Evolutionary conservation across 2,329 filamentous ascomycete genomes (phyloP).

Genomic region (Trichophyton verrucosum): DNA sequence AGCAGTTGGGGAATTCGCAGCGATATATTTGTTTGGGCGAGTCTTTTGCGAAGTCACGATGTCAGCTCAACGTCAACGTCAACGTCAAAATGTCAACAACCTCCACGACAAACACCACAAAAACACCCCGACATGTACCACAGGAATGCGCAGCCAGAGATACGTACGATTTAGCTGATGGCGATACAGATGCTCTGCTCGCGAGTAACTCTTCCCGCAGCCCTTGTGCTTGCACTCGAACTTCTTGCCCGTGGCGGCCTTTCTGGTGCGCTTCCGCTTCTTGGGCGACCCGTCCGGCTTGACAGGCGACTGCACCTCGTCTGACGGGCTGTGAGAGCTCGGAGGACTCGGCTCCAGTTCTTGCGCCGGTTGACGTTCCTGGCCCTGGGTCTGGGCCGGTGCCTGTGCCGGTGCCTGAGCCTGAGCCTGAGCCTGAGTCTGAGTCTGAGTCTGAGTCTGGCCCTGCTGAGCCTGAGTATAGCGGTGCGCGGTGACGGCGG

Average conservation of each 20-base stretch:
- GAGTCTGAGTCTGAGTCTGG: background rate
- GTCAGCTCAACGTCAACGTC: background rate
- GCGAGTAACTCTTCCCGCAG: slow-evolving; percentile 91
- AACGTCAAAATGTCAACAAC: background rate
- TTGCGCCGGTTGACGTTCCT: background rate
- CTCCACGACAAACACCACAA: background rate
- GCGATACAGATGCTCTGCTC: slow-evolving; percentile 90
- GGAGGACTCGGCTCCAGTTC: background rate
- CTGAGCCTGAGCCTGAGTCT: background rate
- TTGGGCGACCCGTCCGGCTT: slow-evolving; percentile 19
- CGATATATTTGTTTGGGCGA: slow-evolving; percentile 89
- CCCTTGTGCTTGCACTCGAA: slow-evolving; percentile 75
- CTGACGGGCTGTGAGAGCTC: background rate
- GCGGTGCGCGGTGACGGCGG: background rate
- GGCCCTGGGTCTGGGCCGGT: background rate
- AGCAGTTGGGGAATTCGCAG: slow-evolving; percentile 85
- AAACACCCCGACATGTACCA: background rate
- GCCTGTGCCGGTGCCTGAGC: background rate
- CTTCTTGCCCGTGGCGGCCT: slow-evolving; percentile 37
- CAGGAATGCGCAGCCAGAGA: slow-evolving; percentile 4
- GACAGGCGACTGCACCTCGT: background rate
- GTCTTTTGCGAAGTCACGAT: slow-evolving; percentile 40
- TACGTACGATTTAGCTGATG: slow-evolving; percentile 84
- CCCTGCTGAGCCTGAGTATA: background rate
- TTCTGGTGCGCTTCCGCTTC: slow-evolving; percentile 35